Evolutionary conservation across 2,329 filamentous ascomycete genomes (phyloP).

Genomic region (Aotearoamyces nothofagi): DNA sequence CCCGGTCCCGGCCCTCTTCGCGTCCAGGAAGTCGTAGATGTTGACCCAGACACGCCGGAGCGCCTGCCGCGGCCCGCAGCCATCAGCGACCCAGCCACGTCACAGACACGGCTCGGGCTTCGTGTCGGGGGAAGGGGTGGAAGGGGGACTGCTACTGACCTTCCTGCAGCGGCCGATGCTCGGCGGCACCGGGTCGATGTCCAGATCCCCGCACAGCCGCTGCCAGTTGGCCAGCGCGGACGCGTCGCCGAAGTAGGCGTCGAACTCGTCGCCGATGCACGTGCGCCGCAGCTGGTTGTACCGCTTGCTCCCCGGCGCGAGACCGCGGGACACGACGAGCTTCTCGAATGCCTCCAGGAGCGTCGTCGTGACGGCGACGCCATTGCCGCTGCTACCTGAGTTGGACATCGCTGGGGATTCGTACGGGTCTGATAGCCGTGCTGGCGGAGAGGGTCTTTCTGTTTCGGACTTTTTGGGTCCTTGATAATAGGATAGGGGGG

Average conservation of each 20-base stretch:
- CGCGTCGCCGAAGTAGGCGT: slow-evolving; percentile 11
- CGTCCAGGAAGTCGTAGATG: slow-evolving; percentile 31
- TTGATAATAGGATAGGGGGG: no score
- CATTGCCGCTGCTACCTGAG: not conserved
- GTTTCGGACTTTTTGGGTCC: no score
- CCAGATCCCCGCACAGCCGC: slow-evolving; percentile 28
- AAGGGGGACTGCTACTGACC: slow-evolving; percentile 20
- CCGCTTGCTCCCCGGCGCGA: no score
- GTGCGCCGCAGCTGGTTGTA: not conserved
- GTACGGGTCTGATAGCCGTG: not conserved
- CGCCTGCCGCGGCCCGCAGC: slow-evolving; percentile 23
- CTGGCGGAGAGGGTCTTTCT: not conserved
- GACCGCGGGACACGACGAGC: no score
- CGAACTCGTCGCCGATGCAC: slow-evolving; percentile 7
- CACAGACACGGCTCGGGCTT: no score
- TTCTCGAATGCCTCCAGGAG: not conserved
- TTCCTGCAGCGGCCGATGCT: slow-evolving; percentile 30
- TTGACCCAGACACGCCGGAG: slow-evolving; percentile 35
- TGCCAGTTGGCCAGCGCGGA: slow-evolving; percentile 27
- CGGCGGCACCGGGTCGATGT: slow-evolving; percentile 20
- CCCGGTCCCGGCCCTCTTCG: slow-evolving; percentile 11
- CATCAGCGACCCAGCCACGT: not conserved
- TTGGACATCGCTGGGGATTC: not conserved
- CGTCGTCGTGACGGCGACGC: not conserved
- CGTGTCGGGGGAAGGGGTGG: not conserved